These are phyloP conservation scores for Diaporthe amygdali DNA, from an alignment of 2,329 filamentous ascomycete species.

Conservation along the genomic window DNA sequence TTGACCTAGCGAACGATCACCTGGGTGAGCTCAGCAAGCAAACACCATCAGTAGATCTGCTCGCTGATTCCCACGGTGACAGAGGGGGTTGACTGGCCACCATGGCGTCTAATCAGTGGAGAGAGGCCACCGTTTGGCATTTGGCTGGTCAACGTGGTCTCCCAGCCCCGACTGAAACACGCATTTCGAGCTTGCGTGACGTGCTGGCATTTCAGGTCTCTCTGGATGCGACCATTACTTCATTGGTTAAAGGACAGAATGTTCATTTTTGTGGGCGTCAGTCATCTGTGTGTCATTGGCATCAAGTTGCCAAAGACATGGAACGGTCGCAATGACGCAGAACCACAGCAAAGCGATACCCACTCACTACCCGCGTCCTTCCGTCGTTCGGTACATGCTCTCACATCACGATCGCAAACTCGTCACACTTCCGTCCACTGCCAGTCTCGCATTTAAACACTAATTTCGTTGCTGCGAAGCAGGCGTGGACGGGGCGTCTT, in stretches of 20 bases:
- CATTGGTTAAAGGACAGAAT: neutral
- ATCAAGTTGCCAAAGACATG: neutral
- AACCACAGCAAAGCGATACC: neutral
- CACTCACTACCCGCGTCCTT: neutral
- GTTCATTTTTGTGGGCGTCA: neutral
- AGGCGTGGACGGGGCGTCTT: neutral
- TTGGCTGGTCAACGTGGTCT: neutral
- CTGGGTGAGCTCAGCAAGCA: neutral
- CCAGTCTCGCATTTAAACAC: neutral
- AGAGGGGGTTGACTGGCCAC: neutral
- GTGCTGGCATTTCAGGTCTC: neutral
- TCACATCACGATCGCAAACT: neutral
- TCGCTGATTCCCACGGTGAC: neutral
- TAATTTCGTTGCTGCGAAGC: too few species aligned
- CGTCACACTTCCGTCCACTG: neutral
- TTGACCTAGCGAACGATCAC: neutral
- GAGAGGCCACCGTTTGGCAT: neutral
- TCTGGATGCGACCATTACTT: neutral
- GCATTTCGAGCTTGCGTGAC: neutral
- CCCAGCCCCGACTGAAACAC: neutral
- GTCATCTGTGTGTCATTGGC: neutral
- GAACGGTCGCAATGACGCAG: neutral
- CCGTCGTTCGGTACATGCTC: neutral
- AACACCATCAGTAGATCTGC: too few species aligned
- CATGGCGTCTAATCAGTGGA: neutral